phyloP scores from a whole-genome alignment of 106 monocot species.

The Allium sativum region DNA sequence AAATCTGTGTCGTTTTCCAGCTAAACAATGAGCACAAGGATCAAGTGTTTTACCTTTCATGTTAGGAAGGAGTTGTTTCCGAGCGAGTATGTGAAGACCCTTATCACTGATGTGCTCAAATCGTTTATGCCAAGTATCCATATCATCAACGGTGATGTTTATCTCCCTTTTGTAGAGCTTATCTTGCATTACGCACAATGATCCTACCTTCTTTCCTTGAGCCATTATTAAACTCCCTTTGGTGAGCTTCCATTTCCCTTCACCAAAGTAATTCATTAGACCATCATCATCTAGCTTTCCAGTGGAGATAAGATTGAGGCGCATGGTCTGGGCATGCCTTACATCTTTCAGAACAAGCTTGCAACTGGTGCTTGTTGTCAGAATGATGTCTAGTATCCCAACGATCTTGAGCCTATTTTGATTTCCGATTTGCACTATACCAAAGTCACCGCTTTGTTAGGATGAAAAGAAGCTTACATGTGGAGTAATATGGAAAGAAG shows the following conservation, averaged over 20 bases:
- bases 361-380: background rate
- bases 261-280: background rate
- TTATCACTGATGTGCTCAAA: background rate
- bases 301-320: background rate
- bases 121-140: background rate
- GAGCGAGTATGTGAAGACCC: background rate
- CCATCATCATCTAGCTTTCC: background rate
- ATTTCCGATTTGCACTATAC: background rate
- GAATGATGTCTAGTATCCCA: background rate
- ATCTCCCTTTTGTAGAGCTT: background rate
- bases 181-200: background rate
- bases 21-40: background rate
- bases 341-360: conserved; percentile 1
- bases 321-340: background rate
- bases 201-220: background rate
- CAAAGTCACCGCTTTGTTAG: background rate
- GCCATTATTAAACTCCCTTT: conserved; percentile 1
- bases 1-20: background rate
- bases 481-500: background rate
- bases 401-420: background rate
- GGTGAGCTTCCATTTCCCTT: background rate
- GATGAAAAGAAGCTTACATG: background rate
- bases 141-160: background rate
- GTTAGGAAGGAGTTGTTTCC: background rate
- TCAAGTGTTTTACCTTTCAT: background rate